Evolutionary conservation across 345 rosid genomes (phyloP), one percentile per base, ranked within the genome.

Genomic region (Populus deltoides): DNA sequence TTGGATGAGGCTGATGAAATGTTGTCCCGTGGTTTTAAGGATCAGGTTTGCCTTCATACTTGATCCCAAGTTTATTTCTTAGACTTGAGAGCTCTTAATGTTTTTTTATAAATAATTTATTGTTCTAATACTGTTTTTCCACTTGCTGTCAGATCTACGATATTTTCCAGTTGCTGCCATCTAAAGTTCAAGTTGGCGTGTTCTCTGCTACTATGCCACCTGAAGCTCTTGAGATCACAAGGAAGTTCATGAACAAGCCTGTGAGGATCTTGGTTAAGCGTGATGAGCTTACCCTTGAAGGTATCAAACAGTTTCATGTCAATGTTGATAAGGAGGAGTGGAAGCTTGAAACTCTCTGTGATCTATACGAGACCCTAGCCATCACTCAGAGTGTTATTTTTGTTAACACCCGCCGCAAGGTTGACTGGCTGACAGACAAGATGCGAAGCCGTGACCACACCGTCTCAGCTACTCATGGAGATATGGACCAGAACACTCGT

Each of bases 1-100:
- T 84, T 94, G 79, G 98, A 94, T 75, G 98, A 94, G 85, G 97
- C 98, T 53, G 98, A 94, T 89, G 97, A 94, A 72, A 94, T 94
- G 98, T 97, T 94, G 71, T 94, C 98, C 7, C 92, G 97, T 72
- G 98, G 97, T 84, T 93, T 94, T 71, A 94, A 94, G 85, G 98
- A 93, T 80, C 97, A 94, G 97, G 97, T 90, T 69, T 70, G 77
- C 53, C 62, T 16, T 55, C 51, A 15, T 65, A 20, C 13, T 45
- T 72, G 36, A 15, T 62, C 68, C 7, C 8, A 7, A 7, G 24
- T n/a, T 57, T 38, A 61, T 12, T 27, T 17, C 7, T 22, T 66
- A 29, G 3, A 41, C 27, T 27, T 65, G 6, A n/a, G 3, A 27
- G n/a, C 25, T 59, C 22, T 45, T 49, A 8, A 9, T 27, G 20